Conservation (phyloP, 768 basidiomycete genomes). For the Mycena haematopus region DNA sequence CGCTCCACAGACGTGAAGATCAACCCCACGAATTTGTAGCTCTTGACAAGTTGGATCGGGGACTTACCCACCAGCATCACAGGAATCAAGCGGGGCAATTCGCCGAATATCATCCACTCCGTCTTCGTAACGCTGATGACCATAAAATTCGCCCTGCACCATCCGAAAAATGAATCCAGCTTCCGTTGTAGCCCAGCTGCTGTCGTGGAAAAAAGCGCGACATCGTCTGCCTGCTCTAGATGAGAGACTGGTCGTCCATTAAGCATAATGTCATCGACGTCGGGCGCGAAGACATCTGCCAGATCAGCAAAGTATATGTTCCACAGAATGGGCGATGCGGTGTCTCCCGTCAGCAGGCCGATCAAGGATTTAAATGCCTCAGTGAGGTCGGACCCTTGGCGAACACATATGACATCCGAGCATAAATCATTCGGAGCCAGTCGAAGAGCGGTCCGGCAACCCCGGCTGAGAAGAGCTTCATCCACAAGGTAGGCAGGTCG, state of each 20-base stretch:
- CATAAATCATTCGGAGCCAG: slow-evolving; percentile 13
- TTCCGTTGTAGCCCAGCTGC: slow-evolving; percentile 24
- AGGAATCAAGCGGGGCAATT: neutral
- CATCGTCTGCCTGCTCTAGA: slow-evolving; percentile 37
- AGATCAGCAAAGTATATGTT: slow-evolving; percentile 11
- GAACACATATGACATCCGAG: slow-evolving; percentile 4
- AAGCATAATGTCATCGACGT: slow-evolving; percentile 31
- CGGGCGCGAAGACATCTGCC: neutral
- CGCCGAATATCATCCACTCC: slow-evolving; percentile 31
- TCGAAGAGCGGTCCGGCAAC: slow-evolving; percentile 33
- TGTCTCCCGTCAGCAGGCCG: slow-evolving; percentile 24
- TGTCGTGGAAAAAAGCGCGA: slow-evolving; percentile 31
- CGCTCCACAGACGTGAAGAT: neutral
- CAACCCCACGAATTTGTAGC: neutral
- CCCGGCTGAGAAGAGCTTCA: slow-evolving; percentile 33
- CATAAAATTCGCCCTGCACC: slow-evolving; percentile 30
- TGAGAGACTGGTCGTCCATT: slow-evolving; percentile 19
- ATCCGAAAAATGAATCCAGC: too few relatives aligned
- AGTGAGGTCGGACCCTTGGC: slow-evolving; percentile 6
- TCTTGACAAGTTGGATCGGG: slow-evolving; percentile 5
- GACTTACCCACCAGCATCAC: neutral
- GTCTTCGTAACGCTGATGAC: slow-evolving; percentile 34
- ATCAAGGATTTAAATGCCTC: slow-evolving; percentile 22
- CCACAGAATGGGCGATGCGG: slow-evolving; percentile 15
- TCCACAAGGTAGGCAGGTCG: slow-evolving; percentile 39